Evolutionary conservation across 2,329 filamentous ascomycete genomes (phyloP), one percentile per base, ranked within the genome.

Genomic region (Pestalotiopsis sp.): DNA sequence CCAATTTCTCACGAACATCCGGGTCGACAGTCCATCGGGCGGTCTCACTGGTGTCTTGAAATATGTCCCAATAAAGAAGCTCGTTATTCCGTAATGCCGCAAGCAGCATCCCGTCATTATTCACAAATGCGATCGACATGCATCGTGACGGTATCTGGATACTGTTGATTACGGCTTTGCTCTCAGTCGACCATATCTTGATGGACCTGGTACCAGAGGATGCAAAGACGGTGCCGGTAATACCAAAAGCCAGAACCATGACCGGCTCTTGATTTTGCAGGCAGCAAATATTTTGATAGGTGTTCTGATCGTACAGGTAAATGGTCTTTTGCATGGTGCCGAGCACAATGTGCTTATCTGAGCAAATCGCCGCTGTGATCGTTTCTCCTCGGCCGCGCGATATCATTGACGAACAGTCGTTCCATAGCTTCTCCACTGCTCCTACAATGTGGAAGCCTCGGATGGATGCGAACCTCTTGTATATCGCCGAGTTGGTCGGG

Each of bases 391-490:
- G 59, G 17, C 55, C 14, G 22, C 57, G 57, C 20, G 44, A 35
- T 11, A 63, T 63, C 6, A 57, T 68, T 9, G 63, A 66, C 11
- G 66, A 39, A 52, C 64, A 68, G 38, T 70, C 68, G 35, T 70
- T 55, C 68, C 68, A 70, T 3, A 10, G n/a, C n/a, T 52, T 60
- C 14, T 39, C 48, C 22, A 48, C 59, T 9, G 66, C 9, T 1
- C 68, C 68, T 3, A 24, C 20, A 3, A 70, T 57, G 17, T 39
- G 24, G 3, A 70, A 3, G 20, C 24, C 17, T 11, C 56, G 14
- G 9, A 35, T 57, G 17, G 22, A 22, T 13, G 24, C 24, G 61
- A 70, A 70, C 24, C 66, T 66, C 17, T 57, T 3, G 22, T 30
- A 65, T 0, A 63, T 67, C 2, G 59, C 67, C 10, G 68, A 70